Evolutionary conservation across 805 yeast species (phyloP).

Genomic region (Saccharomyces paradoxus): DNA sequence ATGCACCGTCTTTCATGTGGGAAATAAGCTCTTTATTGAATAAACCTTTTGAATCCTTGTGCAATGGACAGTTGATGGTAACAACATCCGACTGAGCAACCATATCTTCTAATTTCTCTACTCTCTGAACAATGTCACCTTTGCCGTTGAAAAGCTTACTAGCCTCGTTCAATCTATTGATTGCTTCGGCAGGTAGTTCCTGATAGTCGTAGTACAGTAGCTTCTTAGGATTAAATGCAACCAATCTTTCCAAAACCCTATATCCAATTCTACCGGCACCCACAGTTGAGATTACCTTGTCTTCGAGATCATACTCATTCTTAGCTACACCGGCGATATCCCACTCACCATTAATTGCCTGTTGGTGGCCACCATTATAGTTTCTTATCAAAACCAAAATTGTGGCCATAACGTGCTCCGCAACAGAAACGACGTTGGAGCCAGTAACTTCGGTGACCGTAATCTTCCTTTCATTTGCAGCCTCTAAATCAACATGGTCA

Average conservation of each 20-base stretch:
- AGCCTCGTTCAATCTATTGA: slow-evolving; percentile 45
- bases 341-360: slow-evolving; percentile 56
- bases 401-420: slow-evolving; percentile 23
- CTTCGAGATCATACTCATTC: slow-evolving; percentile 67
- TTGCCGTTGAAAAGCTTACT: slow-evolving; percentile 2
- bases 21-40: slow-evolving; percentile 58
- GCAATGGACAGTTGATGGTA: slow-evolving; percentile 71
- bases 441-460: slow-evolving; percentile 78
- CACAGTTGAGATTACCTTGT: slow-evolving; percentile 68
- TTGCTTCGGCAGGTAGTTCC: slow-evolving; percentile 57
- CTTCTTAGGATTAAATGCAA: slow-evolving; percentile 68
- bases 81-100: slow-evolving; percentile 62
- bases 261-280: slow-evolving; percentile 50
- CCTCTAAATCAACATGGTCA: slow-evolving; percentile 68
- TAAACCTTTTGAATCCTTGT: slow-evolving; percentile 58
- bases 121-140: slow-evolving; percentile 43
- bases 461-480: slow-evolving; percentile 53
- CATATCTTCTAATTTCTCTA: slow-evolving; percentile 53
- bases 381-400: slow-evolving; percentile 61
- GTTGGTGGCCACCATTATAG: slow-evolving; percentile 72
- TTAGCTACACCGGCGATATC: slow-evolving; percentile 71
- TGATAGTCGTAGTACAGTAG: slow-evolving; percentile 35
- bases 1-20: slow-evolving; percentile 55
- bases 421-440: slow-evolving; percentile 70
- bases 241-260: slow-evolving; percentile 62